These are phyloP conservation scores for Plasmodium adleri DNA, from an alignment of 169 alveolate species.

Conservation along the genomic window DNA sequence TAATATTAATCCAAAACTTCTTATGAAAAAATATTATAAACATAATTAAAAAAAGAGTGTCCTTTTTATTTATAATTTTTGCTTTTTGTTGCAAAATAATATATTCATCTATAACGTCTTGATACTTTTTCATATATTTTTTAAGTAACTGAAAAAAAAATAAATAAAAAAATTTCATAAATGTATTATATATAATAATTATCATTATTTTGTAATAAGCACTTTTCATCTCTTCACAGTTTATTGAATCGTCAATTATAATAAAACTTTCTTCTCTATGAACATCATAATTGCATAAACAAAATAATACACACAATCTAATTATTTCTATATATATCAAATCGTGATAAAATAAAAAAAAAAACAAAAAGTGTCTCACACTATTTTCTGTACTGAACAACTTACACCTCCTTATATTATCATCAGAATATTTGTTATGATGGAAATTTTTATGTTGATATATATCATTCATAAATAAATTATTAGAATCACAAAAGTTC, in stretches of 20 bases:
- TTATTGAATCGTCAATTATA: conserved; percentile 56
- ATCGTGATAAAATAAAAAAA: conserved; percentile 59
- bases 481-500: too few species aligned
- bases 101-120: conserved; percentile 2
- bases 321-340: conserved; percentile 71
- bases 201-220: conserved; percentile 40
- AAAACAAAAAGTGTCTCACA: conserved; percentile 9
- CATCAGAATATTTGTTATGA: too few species aligned
- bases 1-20: conserved; percentile 23
- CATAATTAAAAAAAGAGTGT: conserved; percentile 32
- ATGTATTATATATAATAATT: conserved; percentile 46
- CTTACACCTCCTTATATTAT: too few species aligned
- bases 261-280: conserved; percentile 30
- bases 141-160: conserved; percentile 33
- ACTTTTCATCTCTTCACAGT: conserved; percentile 26
- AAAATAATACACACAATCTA: conserved; percentile 50
- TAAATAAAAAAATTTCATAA: conserved; percentile 22
- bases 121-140: conserved; percentile 18
- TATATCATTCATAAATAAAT: too few species aligned
- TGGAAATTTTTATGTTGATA: too few species aligned
- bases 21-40: conserved; percentile 48
- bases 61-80: conserved; percentile 2
- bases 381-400: not conserved
- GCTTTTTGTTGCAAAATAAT: conserved; percentile 4
- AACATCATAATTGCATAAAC: conserved; percentile 73